Evolutionary conservation across 2,329 filamentous ascomycete species (phyloP), one percentile per base, ranked within the genome.

Genomic region (Sclerotinia subarctica): DNA sequence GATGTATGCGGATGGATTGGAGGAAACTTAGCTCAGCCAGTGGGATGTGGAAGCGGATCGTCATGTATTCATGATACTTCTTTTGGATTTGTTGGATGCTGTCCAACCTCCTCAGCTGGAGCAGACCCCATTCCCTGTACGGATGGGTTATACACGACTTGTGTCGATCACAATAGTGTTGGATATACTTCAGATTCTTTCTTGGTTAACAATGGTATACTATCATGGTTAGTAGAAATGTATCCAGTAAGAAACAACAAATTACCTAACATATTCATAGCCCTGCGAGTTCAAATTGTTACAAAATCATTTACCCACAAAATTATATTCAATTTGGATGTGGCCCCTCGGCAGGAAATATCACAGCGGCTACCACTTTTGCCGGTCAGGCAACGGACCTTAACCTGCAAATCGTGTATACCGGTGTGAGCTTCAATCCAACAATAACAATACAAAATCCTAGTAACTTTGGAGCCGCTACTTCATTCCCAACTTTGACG

Each of bases 1-100:
- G 69, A 70, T 64, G 66, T 76, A 46, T 77, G 75, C 67, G 75
- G 75, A n/a, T 77, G 75, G 75, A 66, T 74, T 67, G 74, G 72
- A 47, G 75, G 74, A 24, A 70, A 69, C 53, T 60, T 59, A 19
- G 69, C 67, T 24, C 66, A 63, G 6, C 67, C 74, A 24, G 74
- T 72, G 26, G 67, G 68, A 13, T 77, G 75, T 63, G 69, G 66
- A 13, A 68, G 62, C 17, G 75, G 74, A 32, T 76, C 74, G 8
- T 73, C 72, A 19, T 77, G 75, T 72, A 69, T 77, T 62, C 73
- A 73, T 59, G 75, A 76, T 69, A 74, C 72, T 8, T 67, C 72
- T 29, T 70, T 74, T 64, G 71, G 64, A 44, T 67, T 71, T 59
- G 69, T 77, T 8, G 75, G 75, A 64, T 77, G 75, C 42, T 77